Evolutionary conservation across 2,329 filamentous ascomycete species (phyloP), one percentile per base, ranked within the genome.

Genomic region (Arthrobotrys sinensis): DNA sequence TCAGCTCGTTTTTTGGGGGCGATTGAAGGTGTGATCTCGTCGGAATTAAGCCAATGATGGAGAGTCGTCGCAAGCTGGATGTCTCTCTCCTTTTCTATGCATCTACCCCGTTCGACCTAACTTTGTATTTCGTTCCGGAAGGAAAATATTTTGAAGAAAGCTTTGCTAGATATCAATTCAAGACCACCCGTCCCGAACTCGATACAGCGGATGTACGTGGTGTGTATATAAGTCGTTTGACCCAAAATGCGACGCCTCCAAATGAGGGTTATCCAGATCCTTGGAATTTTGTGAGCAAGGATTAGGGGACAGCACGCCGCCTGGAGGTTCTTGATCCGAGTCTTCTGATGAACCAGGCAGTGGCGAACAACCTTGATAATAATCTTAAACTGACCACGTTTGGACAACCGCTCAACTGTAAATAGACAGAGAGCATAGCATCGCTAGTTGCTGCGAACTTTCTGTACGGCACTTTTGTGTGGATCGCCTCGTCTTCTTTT

Each of bases 381-480:
- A 65, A 66, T 66, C 43, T 65, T 60, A 73, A 66, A 73, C 69
- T n/a, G 69, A 73, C 60, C 60, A 73, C 62, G 69, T 66, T 73
- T 73, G 50, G 60, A 14, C 48, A 57, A 50, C 69, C 69, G 69
- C 69, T 43, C 34, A 3, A 16, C 34, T 43, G 53, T 36, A 60
- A 60, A 60, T 40, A 60, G 53, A 34, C 32, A 43, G 55, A 16
- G 2, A 45, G n/a, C 40, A 45, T 60, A 40, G 55, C 19, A 43
- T 60, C 55, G 55, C 55, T 60, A 28, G n/a, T n/a, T n/a, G n/a
- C 14, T 28, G 55, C 34, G 55, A 60, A 24, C 16, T 40, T 43
- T 43, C 36, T 43, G 34, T 43, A 24, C 21, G 32, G 36, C 40
- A 36, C 55, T 36, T 60, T 40, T 16, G 34, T 24, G 4, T n/a